phyloP scores from a whole-genome alignment of 176 grass and related monocot genomes.

The Eragrostis nindensis region DNA sequence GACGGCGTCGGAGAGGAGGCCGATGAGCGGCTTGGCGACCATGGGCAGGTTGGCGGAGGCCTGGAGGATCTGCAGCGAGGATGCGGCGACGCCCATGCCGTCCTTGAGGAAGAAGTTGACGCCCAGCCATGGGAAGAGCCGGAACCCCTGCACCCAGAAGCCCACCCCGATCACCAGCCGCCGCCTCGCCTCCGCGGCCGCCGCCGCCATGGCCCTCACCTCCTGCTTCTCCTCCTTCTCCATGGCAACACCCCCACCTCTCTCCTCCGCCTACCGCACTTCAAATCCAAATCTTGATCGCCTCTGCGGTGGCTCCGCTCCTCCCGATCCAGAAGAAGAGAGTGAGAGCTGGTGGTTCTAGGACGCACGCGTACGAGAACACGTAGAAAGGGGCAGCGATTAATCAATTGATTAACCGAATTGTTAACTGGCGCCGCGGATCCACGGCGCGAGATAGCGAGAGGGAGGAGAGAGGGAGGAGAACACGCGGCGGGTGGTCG shows the following conservation, averaged over 20 bases:
- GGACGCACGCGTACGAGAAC: slow-evolving; percentile 11
- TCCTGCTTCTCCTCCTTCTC: slow-evolving; percentile 26
- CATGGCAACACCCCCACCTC: not conserved
- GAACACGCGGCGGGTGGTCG: slow-evolving; percentile 26
- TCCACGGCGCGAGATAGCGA: not conserved
- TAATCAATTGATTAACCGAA: not conserved
- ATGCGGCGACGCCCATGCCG: slow-evolving; percentile 73
- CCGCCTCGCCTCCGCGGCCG: slow-evolving; percentile 45
- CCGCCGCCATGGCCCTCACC: not conserved
- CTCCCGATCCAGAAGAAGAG: slow-evolving; percentile 21
- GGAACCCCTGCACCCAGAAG: slow-evolving; percentile 94
- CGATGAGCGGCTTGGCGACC: slow-evolving; percentile 89
- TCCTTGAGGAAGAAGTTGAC: slow-evolving; percentile 97
- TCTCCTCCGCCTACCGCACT: not conserved
- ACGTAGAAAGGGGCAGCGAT: not conserved
- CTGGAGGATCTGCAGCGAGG: slow-evolving; percentile 91
- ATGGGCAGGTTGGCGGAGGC: slow-evolving; percentile 87
- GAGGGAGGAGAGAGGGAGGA: not conserved
- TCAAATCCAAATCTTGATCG: slow-evolving; percentile 32
- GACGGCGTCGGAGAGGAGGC: slow-evolving; percentile 87
- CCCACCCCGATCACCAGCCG: slow-evolving; percentile 73
- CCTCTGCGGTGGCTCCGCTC: not conserved
- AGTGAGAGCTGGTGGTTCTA: slow-evolving; percentile 19
- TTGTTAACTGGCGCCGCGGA: not conserved
- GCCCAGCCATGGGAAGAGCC: slow-evolving; percentile 88